Evolutionary conservation across 352 stramenopile species (phyloP), one percentile per base, ranked within the genome.

Genomic region (Peronospora destructor): DNA sequence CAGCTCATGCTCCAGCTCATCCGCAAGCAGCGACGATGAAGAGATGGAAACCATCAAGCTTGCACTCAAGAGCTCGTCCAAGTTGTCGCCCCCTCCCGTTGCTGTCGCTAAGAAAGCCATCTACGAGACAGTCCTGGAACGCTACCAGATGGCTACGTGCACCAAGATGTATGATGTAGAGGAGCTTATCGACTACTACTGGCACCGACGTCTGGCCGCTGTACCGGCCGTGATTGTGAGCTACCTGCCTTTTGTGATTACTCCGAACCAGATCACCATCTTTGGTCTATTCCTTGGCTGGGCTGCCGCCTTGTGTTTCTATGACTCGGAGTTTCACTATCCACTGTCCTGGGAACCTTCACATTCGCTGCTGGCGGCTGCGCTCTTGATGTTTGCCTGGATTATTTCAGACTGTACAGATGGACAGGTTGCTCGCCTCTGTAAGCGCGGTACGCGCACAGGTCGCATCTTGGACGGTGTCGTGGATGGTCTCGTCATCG

Each of bases 131-230:
- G 42, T 89, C 19, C 30, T 84, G 28, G 64, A 90, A 44, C 75
- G 80, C 19, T 91, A 91, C 59, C 53, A 82, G 38, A 75, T 68
- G 36, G 80, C 80, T 25, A 84, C 72, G 37, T 76, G 61, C 34
- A 89, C 77, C 41, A 91, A 91, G 60, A 89, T 91, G 80, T 91
- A 89, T 64, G 80, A 91, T 49, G 80, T 91, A 38, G 80, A 91
- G 53, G 80, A 91, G 70, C 62, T 91, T 14, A 66, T 91, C 17
- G 80, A 91, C 53, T 91, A 81, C 50, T 91, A 89, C 41, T 88
- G 87, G 62, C 80, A 91, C 51, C 75, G 80, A 19, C 77, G 80
- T 5, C 64, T 91, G 32, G 80, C 80, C 0, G 80, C 80, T 16
- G 66, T 91, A 21, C 64, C 64, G 17, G 78, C 80, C 28, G 77